phyloP scores from a whole-genome alignment of 768 basidiomycete genomes.

The Russula ochroleuca region DNA sequence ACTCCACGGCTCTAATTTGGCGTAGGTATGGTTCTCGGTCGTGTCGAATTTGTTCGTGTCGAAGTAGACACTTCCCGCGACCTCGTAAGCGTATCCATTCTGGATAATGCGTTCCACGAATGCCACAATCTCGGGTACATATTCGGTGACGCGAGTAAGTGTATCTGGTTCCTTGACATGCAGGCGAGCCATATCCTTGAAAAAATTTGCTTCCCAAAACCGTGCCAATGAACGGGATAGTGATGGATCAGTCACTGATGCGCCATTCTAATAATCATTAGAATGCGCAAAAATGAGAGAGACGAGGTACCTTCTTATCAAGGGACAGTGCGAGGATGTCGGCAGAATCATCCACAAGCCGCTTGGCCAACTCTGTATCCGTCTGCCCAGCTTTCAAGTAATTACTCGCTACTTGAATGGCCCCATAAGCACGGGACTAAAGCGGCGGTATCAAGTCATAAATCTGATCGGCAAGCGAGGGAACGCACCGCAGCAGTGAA shows the following conservation, averaged over 20 bases:
- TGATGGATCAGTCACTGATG: constrained; percentile 79
- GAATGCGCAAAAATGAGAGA: constrained; percentile 8
- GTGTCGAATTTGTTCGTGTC: constrained; percentile 80
- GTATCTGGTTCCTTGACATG: constrained; percentile 84
- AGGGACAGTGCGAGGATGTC: constrained; percentile 72
- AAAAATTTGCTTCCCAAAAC: constrained; percentile 87
- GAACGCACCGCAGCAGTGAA: constrained; percentile 67
- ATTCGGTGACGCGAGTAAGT: constrained; percentile 93
- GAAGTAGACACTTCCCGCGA: constrained; percentile 87
- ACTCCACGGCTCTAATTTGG: constrained; percentile 94
- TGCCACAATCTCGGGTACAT: constrained; percentile 87
- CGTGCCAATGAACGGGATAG: constrained; percentile 79
- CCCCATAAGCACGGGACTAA: constrained; percentile 49
- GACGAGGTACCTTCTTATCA: constrained; percentile 60
- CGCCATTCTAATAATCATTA: constrained; percentile 51
- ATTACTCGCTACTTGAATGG: constrained; percentile 48
- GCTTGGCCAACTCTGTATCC: constrained; percentile 44
- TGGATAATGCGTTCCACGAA: constrained; percentile 82
- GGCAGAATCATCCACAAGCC: constrained; percentile 65
- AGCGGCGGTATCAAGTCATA: not conserved
- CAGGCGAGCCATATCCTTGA: constrained; percentile 87
- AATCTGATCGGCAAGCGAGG: constrained; percentile 19
- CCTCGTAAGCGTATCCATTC: constrained; percentile 78
- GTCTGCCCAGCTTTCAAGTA: constrained; percentile 41
- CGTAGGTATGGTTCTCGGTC: constrained; percentile 75